These are phyloP conservation scores for Kondoa subrosea DNA, from an alignment of 768 basidiomycete genomes.

Conservation along the genomic window DNA sequence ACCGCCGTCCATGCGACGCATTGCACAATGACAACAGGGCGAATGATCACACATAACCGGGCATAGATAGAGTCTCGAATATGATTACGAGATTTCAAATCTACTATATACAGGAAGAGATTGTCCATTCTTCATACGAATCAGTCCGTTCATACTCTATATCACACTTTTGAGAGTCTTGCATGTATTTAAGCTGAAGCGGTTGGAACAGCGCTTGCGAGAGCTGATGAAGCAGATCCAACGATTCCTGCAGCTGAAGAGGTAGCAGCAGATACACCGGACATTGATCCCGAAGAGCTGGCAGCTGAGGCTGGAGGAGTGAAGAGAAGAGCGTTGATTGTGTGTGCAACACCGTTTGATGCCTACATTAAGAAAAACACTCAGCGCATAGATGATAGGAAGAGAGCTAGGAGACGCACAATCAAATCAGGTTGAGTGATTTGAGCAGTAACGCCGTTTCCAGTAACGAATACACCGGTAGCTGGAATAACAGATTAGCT, in stretches of 20 bases:
- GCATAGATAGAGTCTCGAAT: too few relatives aligned
- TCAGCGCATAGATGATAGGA: too few relatives aligned
- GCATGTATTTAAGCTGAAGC: conserved; percentile 4
- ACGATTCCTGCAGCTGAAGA: background rate
- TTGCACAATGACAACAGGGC: background rate
- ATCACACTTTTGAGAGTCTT: too few relatives aligned
- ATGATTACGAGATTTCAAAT: too few relatives aligned
- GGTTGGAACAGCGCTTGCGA: conserved; percentile 2
- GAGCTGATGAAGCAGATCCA: background rate
- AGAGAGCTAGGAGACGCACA: too few relatives aligned
- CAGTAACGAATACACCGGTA: conserved; percentile 4
- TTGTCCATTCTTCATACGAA: too few relatives aligned
- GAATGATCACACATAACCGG: background rate
- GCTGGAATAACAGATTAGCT: background rate
- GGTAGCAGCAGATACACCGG: background rate
- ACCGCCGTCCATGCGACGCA: background rate
- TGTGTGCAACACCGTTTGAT: conserved; percentile 2
- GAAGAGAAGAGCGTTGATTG: background rate
- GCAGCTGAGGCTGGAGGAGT: background rate
- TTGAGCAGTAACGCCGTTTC: background rate
- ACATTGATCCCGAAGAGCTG: background rate
- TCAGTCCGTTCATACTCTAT: too few relatives aligned
- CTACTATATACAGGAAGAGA: too few relatives aligned
- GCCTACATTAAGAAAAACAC: too few relatives aligned
- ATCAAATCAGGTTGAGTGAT: too few relatives aligned